Base-by-base conservation (phyloP, 2,329 filamentous ascomycete genomes). In the Penicillium decumbens region DNA sequence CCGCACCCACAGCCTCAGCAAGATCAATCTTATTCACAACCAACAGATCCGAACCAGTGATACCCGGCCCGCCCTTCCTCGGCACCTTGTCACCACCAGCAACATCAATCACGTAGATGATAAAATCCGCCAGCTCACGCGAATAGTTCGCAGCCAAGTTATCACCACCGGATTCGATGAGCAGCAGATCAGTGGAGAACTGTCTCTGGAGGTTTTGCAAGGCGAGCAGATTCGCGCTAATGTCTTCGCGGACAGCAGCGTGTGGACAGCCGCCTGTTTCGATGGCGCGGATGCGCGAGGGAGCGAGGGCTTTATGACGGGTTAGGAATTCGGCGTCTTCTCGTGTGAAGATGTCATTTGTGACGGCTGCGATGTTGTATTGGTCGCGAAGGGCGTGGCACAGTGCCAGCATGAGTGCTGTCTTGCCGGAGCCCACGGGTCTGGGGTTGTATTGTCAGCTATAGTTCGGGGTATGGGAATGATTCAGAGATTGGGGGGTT, bases 321-420 rank as follows among this genome's bases (percentile, higher is more conserved):
- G 89, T 95, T 24, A 98, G 84, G 76, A 98, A 98, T 73, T 97
- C 93, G 76, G 91, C 91, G 77, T 98, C 93, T 75, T 98, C 93
- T 57, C 79, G 87, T 20, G 92, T 97, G 79, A 97, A 97, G 78
- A 97, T 97, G 78, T 97, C 92, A 79, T 97, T 97, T 43, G 93
- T 98, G 20, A 98, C 92, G 52, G 90, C 93, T 0, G 93, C 93
- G 64, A 98, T 87, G 66, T 85, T 89, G 80, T 88, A 91, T 47
- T 81, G 77, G 43, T 84, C 78, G 54, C 93, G 87, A 6, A 98
- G 84, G 6, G 87, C 85, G 30, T 84, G 84, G 76, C 90, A 96
- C 60, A 97, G 87, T 33, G 88, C 86, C 9, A 96, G 84, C 92
- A 98, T 97, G 25, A 97, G 81, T 15, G 93, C 93, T 0, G 93